These are phyloP conservation scores for Arthrinium puccinioides DNA, from an alignment of 2,329 filamentous ascomycete genomes.

Conservation along the genomic window DNA sequence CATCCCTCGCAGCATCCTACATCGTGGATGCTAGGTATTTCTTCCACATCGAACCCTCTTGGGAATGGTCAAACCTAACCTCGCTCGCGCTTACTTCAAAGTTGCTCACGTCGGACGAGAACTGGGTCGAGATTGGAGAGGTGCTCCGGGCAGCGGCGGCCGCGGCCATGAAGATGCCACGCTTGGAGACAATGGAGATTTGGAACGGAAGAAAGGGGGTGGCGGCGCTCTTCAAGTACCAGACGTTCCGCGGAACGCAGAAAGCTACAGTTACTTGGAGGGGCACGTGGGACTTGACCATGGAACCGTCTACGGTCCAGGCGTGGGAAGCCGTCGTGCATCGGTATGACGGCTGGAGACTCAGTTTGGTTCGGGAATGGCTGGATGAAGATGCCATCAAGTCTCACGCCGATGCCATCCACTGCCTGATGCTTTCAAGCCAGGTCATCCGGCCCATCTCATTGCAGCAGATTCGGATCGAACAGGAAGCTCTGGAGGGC, in stretches of 20 bases:
- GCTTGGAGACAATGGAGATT: constrained; percentile 25
- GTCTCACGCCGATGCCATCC: constrained; percentile 23
- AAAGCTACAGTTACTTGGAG: constrained; percentile 18
- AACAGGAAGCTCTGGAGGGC: constrained; percentile 17
- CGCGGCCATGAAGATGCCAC: constrained; percentile 22
- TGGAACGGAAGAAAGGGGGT: constrained; percentile 25
- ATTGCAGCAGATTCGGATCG: constrained; percentile 23
- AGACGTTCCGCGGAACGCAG: constrained; percentile 6
- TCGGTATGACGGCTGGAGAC: constrained; percentile 11
- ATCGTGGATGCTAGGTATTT: constrained; percentile 23
- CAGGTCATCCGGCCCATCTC: constrained; percentile 24
- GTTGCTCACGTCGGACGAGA: constrained; percentile 14
- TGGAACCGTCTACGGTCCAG: constrained; percentile 13
- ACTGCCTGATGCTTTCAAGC: constrained; percentile 18
- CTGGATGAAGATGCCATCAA: constrained; percentile 20
- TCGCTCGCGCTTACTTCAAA: constrained; percentile 24
- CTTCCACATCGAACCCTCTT: constrained; percentile 16
- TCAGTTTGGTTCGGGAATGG: constrained; percentile 12
- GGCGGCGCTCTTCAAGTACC: constrained; percentile 23
- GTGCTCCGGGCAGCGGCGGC: constrained; percentile 18
- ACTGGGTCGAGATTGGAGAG: constrained; percentile 10
- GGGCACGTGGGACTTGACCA: constrained; percentile 20
- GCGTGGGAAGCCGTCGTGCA: constrained; percentile 20
- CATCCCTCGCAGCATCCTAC: constrained; percentile 21
- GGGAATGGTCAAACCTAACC: constrained; percentile 21